Base-by-base conservation (phyloP, 2,329 filamentous ascomycete species). In the Phyllosticta citriasiana region DNA sequence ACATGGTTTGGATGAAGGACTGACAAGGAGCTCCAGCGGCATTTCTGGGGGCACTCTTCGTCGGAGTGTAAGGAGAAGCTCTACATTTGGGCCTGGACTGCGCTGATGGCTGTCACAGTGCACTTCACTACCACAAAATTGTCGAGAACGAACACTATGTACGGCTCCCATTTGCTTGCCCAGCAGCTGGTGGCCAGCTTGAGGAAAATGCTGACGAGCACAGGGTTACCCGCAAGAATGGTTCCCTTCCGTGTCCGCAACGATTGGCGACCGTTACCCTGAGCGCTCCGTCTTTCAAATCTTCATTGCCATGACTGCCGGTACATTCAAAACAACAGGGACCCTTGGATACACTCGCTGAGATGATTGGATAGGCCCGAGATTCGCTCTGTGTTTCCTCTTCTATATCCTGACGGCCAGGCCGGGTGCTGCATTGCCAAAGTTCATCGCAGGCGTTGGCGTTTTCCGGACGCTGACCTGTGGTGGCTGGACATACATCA, bases 401-500 rank as follows among this genome's bases (percentile, higher is more conserved):
- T 97, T 89, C 88, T 99, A 97, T 72, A 81, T 96, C 66, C 79
- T 99, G 60, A 96, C 91, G 35, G 84, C 88, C 64, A 85, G 84
- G 67, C 86, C 89, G 3, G 87, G 88, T 70, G 84, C 84, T 61
- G 83, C 80, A 27, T 82, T 97, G 16, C 91, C 95, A 19, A 91
- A 90, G 72, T 86, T 94, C 64, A 82, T 97, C 64, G 88, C 88
- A 54, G 82, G 82, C 51, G 86, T 89, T 68, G 94, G 94, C 61
- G 67, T 97, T 58, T 87, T 97, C 70, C 86, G 94, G 68, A 97
- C 93, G 9, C 77, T 97, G 62, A 96, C 91, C 3, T 99, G 94
- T 71, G 94, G 93, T 68, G 94, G 94, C 63, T 99, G 94, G 93
- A 97, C 94, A 59, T 99, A 97, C 75, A 86, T 99, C 64, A 99